Percentiles rank a stretch among this genome's conserved stretches.
phyloP scores from a whole-genome alignment of 192 early-diverging fungal species.

The Helicostylum pulchrum region DNA sequence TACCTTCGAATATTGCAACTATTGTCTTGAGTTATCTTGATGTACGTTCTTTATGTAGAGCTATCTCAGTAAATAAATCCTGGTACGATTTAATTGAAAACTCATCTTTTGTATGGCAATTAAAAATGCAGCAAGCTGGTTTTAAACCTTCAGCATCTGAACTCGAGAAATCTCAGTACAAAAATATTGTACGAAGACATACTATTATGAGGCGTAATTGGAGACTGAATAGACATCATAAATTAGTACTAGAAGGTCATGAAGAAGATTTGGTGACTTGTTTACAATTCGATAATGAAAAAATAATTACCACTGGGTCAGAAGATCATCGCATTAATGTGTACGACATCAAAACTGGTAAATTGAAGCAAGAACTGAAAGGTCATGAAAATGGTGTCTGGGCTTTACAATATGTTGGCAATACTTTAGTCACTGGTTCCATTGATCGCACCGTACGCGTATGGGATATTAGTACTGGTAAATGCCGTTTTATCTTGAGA shows the following conservation, averaged over 20 bases:
- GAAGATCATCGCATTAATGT: constrained; percentile 94
- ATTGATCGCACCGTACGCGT: constrained; percentile 96
- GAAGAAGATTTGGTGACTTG: constrained; percentile 71
- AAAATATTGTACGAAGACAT: constrained; percentile 74
- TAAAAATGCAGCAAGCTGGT: constrained; percentile 40
- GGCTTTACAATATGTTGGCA: constrained; percentile 89
- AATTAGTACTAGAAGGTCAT: constrained; percentile 81
- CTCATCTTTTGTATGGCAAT: constrained; percentile 50
- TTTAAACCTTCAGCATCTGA: constrained; percentile 36
- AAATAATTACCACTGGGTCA: constrained; percentile 86
- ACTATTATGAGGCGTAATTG: constrained; percentile 84
- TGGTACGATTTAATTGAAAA: constrained; percentile 80
- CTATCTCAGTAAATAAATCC: constrained; percentile 69
- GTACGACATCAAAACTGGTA: constrained; percentile 85
- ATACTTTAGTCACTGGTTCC: constrained; percentile 91
- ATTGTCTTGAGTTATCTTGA: constrained; percentile 88
- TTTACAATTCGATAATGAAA: constrained; percentile 91
- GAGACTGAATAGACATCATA: constrained; percentile 67
- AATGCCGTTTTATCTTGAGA: constrained; percentile 88
- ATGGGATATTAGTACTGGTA: constrained; percentile 91
- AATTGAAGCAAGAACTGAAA: constrained; percentile 61
- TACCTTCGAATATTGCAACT: constrained; percentile 63
- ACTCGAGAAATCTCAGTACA: constrained; percentile 58
- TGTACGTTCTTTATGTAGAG: constrained; percentile 68
- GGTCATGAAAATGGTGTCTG: constrained; percentile 97